These are phyloP conservation scores for Yamadazyma tumulicola DNA, from an alignment of 805 yeast genomes.

Conservation along the genomic window DNA sequence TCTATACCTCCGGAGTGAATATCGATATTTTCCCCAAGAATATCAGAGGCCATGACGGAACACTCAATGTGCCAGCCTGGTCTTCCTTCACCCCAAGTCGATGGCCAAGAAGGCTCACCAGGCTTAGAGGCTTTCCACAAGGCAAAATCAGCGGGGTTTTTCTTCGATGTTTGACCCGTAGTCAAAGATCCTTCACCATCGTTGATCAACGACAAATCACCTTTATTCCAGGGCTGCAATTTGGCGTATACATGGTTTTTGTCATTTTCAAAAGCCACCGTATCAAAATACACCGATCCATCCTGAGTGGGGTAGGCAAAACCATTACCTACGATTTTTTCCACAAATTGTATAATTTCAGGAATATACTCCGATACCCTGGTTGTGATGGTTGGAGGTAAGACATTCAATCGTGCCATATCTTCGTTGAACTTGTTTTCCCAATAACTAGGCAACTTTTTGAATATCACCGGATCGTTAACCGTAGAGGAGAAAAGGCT, in stretches of 20 bases:
- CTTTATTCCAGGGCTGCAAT: constrained; percentile 97
- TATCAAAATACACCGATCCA: constrained; percentile 96
- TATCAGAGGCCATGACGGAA: constrained; percentile 95
- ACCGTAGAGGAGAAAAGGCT: constrained; percentile 67
- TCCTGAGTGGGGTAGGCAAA: constrained; percentile 80
- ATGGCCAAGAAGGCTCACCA: constrained; percentile 95
- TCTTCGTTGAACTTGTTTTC: constrained; percentile 81
- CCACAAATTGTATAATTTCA: constrained; percentile 79
- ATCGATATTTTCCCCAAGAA: constrained; percentile 80
- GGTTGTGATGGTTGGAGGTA: constrained; percentile 82
- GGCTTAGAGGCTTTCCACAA: constrained; percentile 95
- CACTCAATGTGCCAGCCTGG: constrained; percentile 99
- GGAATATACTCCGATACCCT: constrained; percentile 96
- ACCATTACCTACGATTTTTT: constrained; percentile 70
- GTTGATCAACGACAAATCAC: constrained; percentile 75
- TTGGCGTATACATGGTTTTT: constrained; percentile 86
- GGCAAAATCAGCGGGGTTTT: constrained; percentile 83
- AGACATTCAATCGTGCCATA: constrained; percentile 80
- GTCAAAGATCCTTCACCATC: constrained; percentile 94
- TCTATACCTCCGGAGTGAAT: constrained; percentile 97
- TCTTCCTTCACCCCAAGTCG: constrained; percentile 96
- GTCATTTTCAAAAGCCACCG: constrained; percentile 69
- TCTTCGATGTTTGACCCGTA: constrained; percentile 54
- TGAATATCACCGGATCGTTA: constrained; percentile 81
- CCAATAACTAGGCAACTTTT: constrained; percentile 83